Percentiles rank a stretch among this genome's conserved stretches.
Evolutionary conservation across 1,284 basidiomycete species (phyloP).

Genomic region (Ceratobasidium sp.): DNA sequence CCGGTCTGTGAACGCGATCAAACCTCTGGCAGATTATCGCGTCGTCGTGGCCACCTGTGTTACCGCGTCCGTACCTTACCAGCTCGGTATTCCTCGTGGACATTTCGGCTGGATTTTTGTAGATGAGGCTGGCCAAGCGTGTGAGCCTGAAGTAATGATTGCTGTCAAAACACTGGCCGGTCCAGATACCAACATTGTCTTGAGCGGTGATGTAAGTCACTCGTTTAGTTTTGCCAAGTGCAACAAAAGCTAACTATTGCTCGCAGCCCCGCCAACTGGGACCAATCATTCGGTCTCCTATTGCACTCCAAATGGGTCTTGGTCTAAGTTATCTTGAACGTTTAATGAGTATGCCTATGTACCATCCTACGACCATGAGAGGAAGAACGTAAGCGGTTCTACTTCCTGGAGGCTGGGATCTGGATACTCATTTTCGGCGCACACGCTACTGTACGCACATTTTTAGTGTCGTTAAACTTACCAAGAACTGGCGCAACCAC

Average conservation of each 20-base stretch:
- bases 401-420: not conserved
- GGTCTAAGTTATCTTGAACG: conserved; percentile 64
- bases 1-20: conserved; percentile 12
- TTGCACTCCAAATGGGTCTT: conserved; percentile 61
- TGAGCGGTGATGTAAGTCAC: conserved; percentile 60
- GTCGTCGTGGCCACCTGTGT: conserved; percentile 69
- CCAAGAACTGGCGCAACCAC: conserved; percentile 67
- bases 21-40: conserved; percentile 55
- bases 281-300: conserved; percentile 62
- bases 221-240: not conserved
- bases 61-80: conserved; percentile 62
- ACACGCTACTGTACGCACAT: not conserved
- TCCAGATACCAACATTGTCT: conserved; percentile 58
- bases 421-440: not conserved
- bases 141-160: conserved; percentile 66
- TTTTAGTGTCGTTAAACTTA: conserved; percentile 62
- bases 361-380: conserved; percentile 53
- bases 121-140: conserved; percentile 71
- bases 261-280: conserved; percentile 59
- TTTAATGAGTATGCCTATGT: conserved; percentile 60
- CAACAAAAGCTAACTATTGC: not conserved
- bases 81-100: conserved; percentile 62
- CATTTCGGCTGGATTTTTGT: conserved; percentile 71
- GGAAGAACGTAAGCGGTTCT: conserved; percentile 54
- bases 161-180: conserved; percentile 63